Percentiles rank a stretch among this genome's conserved stretches.
These are phyloP conservation scores for Aspergillus aculeatus DNA, from an alignment of 2,329 filamentous ascomycete species.

Conservation along the genomic window DNA sequence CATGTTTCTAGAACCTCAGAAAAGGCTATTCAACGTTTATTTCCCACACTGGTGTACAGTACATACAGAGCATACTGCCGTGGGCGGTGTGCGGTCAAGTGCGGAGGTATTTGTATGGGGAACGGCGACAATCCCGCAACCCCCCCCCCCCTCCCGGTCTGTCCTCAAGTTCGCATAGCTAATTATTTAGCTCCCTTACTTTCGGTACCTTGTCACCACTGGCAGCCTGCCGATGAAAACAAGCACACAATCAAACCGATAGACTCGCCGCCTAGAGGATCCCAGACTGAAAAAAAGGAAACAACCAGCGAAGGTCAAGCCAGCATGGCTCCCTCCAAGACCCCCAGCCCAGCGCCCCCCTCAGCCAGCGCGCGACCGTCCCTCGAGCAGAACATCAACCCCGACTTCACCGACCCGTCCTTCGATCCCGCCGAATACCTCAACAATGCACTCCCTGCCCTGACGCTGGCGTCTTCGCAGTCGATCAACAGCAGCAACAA, in stretches of 20 bases:
- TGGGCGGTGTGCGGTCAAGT: neutral
- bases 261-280: neutral
- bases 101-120: neutral
- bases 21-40: neutral
- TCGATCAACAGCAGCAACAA: conserved; percentile 9
- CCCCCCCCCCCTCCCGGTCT: neutral
- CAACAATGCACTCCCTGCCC: conserved; percentile 71
- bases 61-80: neutral
- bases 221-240: neutral
- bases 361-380: conserved; percentile 34
- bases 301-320: neutral
- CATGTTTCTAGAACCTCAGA: too few relatives aligned
- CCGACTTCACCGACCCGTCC: conserved; percentile 70
- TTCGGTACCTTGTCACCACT: neutral
- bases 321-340: conserved; percentile 22
- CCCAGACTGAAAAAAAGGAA: neutral
- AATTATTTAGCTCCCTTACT: neutral
- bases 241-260: neutral
- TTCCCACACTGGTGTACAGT: neutral
- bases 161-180: neutral
- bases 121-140: neutral
- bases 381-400: conserved; percentile 47
- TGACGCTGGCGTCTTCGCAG: conserved; percentile 53
- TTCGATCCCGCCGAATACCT: conserved; percentile 87
- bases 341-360: conserved; percentile 23